phyloP scores from a whole-genome alignment of 2,329 filamentous ascomycete genomes.

The Penicillium vulpinum region DNA sequence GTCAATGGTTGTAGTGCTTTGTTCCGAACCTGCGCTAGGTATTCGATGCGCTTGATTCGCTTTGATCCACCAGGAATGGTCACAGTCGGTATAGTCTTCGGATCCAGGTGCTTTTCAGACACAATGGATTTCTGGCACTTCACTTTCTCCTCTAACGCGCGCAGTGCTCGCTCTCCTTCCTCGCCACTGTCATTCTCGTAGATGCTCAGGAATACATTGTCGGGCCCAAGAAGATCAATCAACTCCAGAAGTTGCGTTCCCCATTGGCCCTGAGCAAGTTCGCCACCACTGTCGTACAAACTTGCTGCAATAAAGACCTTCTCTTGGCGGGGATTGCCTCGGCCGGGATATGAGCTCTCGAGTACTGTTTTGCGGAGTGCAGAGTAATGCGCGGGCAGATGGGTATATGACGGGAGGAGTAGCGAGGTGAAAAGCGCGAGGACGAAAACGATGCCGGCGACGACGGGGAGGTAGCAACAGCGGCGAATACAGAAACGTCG shows the following conservation, averaged over 20 bases:
- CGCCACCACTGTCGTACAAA: constrained; percentile 64
- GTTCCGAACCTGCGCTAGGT: constrained; percentile 72
- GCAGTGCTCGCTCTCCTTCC: constrained; percentile 56
- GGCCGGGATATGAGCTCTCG: constrained; percentile 36
- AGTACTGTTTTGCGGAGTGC: constrained; percentile 34
- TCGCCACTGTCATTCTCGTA: constrained; percentile 70
- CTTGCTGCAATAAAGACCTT: constrained; percentile 74
- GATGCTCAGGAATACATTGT: constrained; percentile 70
- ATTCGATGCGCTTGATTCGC: constrained; percentile 71
- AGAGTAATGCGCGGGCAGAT: constrained; percentile 54
- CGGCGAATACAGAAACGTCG: constrained; percentile 32
- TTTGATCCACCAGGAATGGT: constrained; percentile 62
- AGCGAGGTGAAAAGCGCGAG: constrained; percentile 46
- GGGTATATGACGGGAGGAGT: constrained; percentile 59
- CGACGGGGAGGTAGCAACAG: constrained; percentile 32
- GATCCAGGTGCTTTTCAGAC: constrained; percentile 59
- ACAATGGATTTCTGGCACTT: constrained; percentile 57
- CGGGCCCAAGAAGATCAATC: constrained; percentile 64
- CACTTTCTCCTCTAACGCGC: constrained; percentile 52
- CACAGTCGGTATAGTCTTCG: constrained; percentile 59
- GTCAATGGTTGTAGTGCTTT: constrained; percentile 66
- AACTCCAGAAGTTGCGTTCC: constrained; percentile 61
- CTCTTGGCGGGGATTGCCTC: constrained; percentile 58
- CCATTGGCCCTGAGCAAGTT: constrained; percentile 65
- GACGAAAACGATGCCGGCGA: constrained; percentile 30